These are phyloP conservation scores for Cordyceps fumosorosea DNA, from an alignment of 2,329 filamentous ascomycete species.

Conservation along the genomic window DNA sequence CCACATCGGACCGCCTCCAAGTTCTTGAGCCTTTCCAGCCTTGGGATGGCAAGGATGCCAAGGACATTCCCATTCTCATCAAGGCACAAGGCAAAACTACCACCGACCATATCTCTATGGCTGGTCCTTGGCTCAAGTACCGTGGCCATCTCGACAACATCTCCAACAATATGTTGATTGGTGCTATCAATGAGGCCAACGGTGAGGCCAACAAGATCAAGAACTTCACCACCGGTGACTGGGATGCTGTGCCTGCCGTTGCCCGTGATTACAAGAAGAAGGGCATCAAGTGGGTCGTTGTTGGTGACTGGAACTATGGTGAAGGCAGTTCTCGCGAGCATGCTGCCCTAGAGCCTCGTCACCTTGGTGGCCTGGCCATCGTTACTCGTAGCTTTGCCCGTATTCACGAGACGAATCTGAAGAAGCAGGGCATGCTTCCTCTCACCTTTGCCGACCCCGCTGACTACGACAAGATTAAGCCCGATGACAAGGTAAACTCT, in stretches of 20 bases:
- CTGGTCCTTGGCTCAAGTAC: slow-evolving; percentile 96
- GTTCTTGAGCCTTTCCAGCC: slow-evolving; percentile 76
- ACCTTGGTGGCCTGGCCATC: slow-evolving; percentile 94
- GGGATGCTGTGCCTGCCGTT: slow-evolving; percentile 82
- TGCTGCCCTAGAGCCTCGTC: slow-evolving; percentile 92
- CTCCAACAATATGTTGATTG: slow-evolving; percentile 99
- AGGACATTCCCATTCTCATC: slow-evolving; percentile 83
- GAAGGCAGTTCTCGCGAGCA: slow-evolving; percentile 98
- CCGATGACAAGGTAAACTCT: slow-evolving; percentile 67
- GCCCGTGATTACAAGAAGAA: slow-evolving; percentile 98
- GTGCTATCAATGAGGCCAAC: slow-evolving; percentile 93
- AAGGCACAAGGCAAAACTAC: slow-evolving; percentile 96
- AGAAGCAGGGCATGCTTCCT: slow-evolving; percentile 99
- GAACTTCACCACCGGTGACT: slow-evolving; percentile 80
- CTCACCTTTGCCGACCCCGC: slow-evolving; percentile 90
- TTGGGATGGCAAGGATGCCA: slow-evolving; percentile 90
- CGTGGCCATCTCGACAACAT: slow-evolving; percentile 99
- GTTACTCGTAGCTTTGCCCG: slow-evolving; percentile 93
- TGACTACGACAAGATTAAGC: slow-evolving; percentile 96
- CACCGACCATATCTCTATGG: slow-evolving; percentile 96
- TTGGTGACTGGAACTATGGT: slow-evolving; percentile 99
- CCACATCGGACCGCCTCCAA: slow-evolving; percentile 89
- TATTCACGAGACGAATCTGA: slow-evolving; percentile 99
- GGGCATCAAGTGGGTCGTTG: slow-evolving; percentile 91
- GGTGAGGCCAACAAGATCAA: slow-evolving; percentile 96